phyloP scores from a whole-genome alignment of 1,284 basidiomycete species.

The Mycosarcoma maydis region DNA sequence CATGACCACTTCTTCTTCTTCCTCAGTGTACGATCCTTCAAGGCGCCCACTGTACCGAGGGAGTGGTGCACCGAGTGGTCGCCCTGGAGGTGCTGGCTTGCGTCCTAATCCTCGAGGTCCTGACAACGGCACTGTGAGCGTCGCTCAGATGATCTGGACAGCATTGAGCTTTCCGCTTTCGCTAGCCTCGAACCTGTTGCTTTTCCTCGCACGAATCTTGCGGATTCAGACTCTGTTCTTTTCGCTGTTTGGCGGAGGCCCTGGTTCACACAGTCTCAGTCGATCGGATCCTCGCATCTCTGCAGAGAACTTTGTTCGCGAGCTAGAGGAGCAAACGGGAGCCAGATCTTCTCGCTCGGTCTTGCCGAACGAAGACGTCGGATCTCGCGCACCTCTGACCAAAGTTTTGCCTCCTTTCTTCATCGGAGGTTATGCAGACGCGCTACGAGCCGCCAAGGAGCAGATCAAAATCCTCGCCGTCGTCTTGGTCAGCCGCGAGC shows the following conservation, averaged over 20 bases:
- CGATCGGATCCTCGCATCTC: slow-evolving; percentile 31
- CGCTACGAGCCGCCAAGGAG: slow-evolving; percentile 76
- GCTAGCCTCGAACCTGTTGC: slow-evolving; percentile 37
- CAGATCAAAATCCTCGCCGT: slow-evolving; percentile 81
- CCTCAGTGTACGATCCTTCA: not conserved
- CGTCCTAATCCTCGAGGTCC: slow-evolving; percentile 15
- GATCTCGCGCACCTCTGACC: slow-evolving; percentile 9
- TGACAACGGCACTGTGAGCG: slow-evolving; percentile 7
- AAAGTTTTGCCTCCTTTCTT: slow-evolving; percentile 71
- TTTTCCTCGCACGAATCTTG: slow-evolving; percentile 38
- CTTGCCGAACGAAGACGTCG: not conserved
- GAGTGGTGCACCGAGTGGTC: slow-evolving; percentile 17
- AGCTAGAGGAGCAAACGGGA: slow-evolving; percentile 43
- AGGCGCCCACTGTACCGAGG: not conserved
- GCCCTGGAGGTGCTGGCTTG: slow-evolving; percentile 32
- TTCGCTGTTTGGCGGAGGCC: slow-evolving; percentile 18
- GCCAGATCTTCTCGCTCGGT: slow-evolving; percentile 13
- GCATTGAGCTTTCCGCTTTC: slow-evolving; percentile 48
- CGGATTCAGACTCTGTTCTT: slow-evolving; percentile 33
- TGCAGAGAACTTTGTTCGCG: slow-evolving; percentile 40
- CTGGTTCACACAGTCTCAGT: not conserved
- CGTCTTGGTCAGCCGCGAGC: slow-evolving; percentile 86
- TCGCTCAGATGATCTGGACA: slow-evolving; percentile 46
- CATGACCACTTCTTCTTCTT: not conserved
- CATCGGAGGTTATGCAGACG: slow-evolving; percentile 82